A percentile compares a stretch with the other conserved stretches of the same genome.
Conservation (phyloP, 768 basidiomycete genomes). For the Tylopilus sp. region DNA sequence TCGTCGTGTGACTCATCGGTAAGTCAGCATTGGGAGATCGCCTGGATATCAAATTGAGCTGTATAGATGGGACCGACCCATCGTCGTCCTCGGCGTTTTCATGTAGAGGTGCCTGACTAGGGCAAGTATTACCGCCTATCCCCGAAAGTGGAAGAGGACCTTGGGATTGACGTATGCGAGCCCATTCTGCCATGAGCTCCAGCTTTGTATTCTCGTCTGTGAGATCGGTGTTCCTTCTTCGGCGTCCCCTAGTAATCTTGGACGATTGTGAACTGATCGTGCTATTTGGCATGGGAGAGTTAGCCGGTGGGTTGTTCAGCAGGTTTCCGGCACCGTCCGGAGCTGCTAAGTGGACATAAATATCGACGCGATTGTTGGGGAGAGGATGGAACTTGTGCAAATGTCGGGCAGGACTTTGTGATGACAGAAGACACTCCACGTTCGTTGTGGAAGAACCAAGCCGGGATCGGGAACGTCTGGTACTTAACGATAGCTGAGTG, state of each 20-base stretch:
- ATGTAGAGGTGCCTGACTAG: background rate
- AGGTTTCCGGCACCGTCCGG: slow-evolving; percentile 9
- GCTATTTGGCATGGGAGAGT: slow-evolving; percentile 3
- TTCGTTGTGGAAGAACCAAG: slow-evolving; percentile 13
- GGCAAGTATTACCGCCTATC: slow-evolving; percentile 2
- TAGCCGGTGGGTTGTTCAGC: slow-evolving; percentile 4
- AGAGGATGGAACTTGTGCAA: slow-evolving; percentile 18
- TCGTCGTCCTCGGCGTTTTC: slow-evolving; percentile 1
- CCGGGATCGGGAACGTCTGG: slow-evolving; percentile 17
- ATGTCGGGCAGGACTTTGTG: slow-evolving; percentile 21
- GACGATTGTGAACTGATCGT: background rate
- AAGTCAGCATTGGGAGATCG: background rate
- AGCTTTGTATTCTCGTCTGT: slow-evolving; percentile 20
- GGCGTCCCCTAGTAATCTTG: slow-evolving; percentile 15
- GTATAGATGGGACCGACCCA: background rate
- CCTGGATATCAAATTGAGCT: background rate
- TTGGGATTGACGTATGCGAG: slow-evolving; percentile 27
- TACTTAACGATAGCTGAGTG: slow-evolving; percentile 5
- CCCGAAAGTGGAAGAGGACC: slow-evolving; percentile 18
- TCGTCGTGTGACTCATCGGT: background rate
- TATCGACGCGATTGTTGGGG: slow-evolving; percentile 20
- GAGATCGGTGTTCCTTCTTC: slow-evolving; percentile 13
- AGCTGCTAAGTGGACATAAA: slow-evolving; percentile 28
- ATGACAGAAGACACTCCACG: background rate
- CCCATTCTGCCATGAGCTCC: slow-evolving; percentile 30